Conservation (phyloP, 2,329 filamentous ascomycete genomes). For the Curvularia verruculosa region DNA sequence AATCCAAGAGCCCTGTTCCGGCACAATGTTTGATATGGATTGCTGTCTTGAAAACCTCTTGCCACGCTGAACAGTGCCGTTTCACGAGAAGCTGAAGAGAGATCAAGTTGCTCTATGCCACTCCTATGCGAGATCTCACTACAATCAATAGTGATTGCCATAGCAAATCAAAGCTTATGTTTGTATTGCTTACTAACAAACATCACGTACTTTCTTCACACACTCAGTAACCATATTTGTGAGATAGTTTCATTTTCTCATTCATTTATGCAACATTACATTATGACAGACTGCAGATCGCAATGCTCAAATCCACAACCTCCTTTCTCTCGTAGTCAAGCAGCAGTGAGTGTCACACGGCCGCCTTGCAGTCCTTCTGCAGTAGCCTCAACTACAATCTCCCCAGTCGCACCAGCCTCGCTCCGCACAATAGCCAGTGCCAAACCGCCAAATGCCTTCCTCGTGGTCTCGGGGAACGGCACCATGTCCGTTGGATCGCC, state of each 20-base stretch:
- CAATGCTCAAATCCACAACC: background rate
- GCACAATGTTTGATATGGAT: too few relatives aligned
- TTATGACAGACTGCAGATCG: background rate
- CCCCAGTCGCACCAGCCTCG: conserved; percentile 14
- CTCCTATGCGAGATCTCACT: background rate
- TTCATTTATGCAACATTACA: background rate
- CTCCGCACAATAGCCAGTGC: conserved; percentile 34
- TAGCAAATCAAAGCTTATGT: background rate
- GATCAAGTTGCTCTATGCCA: too few relatives aligned
- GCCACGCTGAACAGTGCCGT: too few relatives aligned
- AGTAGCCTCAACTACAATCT: conserved; percentile 21
- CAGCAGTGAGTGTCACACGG: conserved; percentile 12
- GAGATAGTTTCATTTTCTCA: background rate
- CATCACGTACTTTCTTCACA: background rate
- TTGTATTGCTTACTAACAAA: too few relatives aligned
- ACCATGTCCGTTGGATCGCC: conserved; percentile 34
- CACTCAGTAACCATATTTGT: too few relatives aligned
- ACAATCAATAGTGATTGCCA: background rate
- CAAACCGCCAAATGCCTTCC: conserved; percentile 36
- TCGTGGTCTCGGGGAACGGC: conserved; percentile 26
- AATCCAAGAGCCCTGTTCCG: too few relatives aligned
- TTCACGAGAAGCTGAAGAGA: too few relatives aligned
- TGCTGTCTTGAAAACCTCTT: too few relatives aligned
- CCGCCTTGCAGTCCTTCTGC: conserved; percentile 13
- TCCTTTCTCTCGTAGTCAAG: background rate